Base-by-base conservation (phyloP, 148 eudicot genomes). In the Dysphania ambrosioides region DNA sequence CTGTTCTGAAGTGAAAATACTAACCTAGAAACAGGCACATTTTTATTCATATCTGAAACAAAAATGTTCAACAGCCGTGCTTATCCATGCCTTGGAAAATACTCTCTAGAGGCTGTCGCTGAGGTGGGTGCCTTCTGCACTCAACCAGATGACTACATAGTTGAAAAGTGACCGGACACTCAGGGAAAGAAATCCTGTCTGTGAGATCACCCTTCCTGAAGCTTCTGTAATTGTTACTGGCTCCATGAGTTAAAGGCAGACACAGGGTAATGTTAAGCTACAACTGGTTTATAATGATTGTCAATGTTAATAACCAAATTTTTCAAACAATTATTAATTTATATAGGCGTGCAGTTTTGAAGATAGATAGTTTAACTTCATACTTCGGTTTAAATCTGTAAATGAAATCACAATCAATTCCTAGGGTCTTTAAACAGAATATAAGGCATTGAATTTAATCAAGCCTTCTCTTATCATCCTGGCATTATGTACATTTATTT, bases 161-260 rank as follows among this genome's bases (percentile, higher is more conserved):
- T 66, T 49, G n/a, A 74, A 9, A 19, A 74, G 51, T 6, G 77
- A 51, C n/a, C 72, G 64, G 53, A 66, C 40, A 35, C 55, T 56
- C 8, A 19, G 49, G 0, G 60, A 42, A 8, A 66, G 29, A 51
- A 66, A 66, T n/a, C 72, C 78, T 16, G 66, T 75, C 29, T 75
- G n/a, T n/a, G n/a, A n/a, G 6, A 75, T 36, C 72, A 75, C 10
- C 10, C 78, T 71, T 27, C 57, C 72, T 66, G 72, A 55, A 11
- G 68, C 5, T 57, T 58, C 58, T 27, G 41, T 73, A 68, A 76
- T 68, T 16, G 79, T 76, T 68, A 76, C 64, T 12, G 58, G 41
- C 42, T 76, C 79, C 73, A 76, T 76, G 66, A 26, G 27, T 26
- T 29, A 42, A 59, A 21, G 0, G 23, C 53, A 26, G 34, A 41